A percentile compares a stretch with the other conserved stretches of the same genome.
Evolutionary conservation across 768 basidiomycete genomes (phyloP).

Genomic region (Candolleomyces eurysporus): DNA sequence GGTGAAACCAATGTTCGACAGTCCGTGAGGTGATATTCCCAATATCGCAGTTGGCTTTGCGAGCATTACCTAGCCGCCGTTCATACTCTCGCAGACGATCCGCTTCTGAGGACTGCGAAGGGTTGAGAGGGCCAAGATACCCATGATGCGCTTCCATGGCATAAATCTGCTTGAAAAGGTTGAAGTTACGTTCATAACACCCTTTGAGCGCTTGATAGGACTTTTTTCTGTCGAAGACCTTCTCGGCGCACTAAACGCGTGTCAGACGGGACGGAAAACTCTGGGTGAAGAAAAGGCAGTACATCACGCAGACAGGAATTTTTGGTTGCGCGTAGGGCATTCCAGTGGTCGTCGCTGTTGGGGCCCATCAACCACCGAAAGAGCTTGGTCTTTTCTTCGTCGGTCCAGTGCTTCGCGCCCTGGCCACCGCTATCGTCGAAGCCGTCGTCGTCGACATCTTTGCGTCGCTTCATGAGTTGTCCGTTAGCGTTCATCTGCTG

Average conservation of each 20-base stretch:
- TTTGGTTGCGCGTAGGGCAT: conserved; percentile 72
- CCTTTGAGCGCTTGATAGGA: conserved; percentile 84
- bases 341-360: conserved; percentile 76
- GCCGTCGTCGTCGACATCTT: conserved; percentile 29
- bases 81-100: conserved; percentile 73
- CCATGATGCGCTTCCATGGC: conserved; percentile 59
- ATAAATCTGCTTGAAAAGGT: conserved; percentile 81
- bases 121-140: conserved; percentile 23
- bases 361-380: conserved; percentile 78
- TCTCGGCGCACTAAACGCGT: conserved; percentile 55
- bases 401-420: conserved; percentile 84
- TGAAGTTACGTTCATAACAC: conserved; percentile 83
- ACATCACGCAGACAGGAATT: conserved; percentile 83
- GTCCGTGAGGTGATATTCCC: conserved; percentile 72
- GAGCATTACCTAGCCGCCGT: conserved; percentile 62
- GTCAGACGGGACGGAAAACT: conserved; percentile 7
- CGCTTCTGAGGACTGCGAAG: conserved; percentile 35
- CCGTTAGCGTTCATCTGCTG: conserved; percentile 24
- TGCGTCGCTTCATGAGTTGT: conserved; percentile 12
- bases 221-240: conserved; percentile 75
- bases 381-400: conserved; percentile 75
- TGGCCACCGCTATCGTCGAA: conserved; percentile 50
- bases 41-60: conserved; percentile 65
- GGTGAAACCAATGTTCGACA: conserved; percentile 77
- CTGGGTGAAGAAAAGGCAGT: conserved; percentile 14